Percentiles rank a stretch among this genome's conserved stretches.
These are phyloP conservation scores for Mucor indicus DNA, from an alignment of 371 early-diverging fungal genomes.

Conservation along the genomic window DNA sequence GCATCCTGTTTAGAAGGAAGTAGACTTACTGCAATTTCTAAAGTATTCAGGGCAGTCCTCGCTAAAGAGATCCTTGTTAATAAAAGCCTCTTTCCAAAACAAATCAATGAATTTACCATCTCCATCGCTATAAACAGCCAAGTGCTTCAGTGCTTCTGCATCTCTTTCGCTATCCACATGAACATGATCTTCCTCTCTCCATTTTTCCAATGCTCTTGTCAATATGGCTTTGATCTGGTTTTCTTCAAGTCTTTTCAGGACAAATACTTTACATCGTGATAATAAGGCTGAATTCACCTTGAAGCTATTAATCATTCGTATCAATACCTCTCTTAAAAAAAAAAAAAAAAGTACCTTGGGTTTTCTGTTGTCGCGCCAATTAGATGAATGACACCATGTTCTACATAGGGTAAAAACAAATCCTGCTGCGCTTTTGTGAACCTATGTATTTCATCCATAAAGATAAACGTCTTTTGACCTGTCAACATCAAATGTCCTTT, in stretches of 20 bases:
- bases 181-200: conserved; percentile 24
- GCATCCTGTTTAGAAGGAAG: conserved; percentile 22
- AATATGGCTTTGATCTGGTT: conserved; percentile 61
- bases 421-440: conserved; percentile 90
- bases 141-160: conserved; percentile 27
- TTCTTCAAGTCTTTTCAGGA: conserved; percentile 60
- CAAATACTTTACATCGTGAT: conserved; percentile 77
- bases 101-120: conserved; percentile 46
- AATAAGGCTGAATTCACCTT: conserved; percentile 79
- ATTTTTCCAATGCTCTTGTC: conserved; percentile 49
- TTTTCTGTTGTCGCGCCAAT: conserved; percentile 92
- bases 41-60: conserved; percentile 65
- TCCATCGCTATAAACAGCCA: conserved; percentile 67
- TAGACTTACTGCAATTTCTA: conserved; percentile 60
- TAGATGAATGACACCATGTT: conserved; percentile 73
- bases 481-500: conserved; percentile 51
- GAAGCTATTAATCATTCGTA: conserved; percentile 39
- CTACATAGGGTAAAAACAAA: conserved; percentile 76
- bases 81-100: neutral
- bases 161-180: conserved; percentile 16
- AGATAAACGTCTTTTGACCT: conserved; percentile 69
- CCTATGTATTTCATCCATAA: conserved; percentile 88
- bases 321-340: neutral
- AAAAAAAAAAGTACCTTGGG: conserved; percentile 54
- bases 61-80: conserved; percentile 30